Base-by-base conservation (phyloP, 768 basidiomycete genomes). In the Psilocybe tampanensis region DNA sequence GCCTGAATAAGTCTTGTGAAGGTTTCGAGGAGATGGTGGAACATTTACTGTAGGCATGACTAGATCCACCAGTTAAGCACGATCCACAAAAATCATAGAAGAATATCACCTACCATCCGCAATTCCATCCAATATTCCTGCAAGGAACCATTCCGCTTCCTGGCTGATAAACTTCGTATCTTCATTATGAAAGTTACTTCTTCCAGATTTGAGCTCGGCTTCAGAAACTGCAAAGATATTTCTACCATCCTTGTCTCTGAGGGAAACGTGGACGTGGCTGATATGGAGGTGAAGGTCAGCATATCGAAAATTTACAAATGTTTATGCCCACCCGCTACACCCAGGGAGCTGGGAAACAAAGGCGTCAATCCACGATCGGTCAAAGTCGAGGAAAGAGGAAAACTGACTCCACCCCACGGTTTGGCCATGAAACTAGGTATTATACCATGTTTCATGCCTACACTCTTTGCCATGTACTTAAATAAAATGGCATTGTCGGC, bases 371-470 rank as follows among this genome's bases (percentile, higher is more conserved):
- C 11, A 22, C 5, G n/a, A 17, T 22, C 41, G 2, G 22, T 1
- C 24, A 17, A 21, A 22, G 8, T 34, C 11, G n/a, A 3, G 50
- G 1, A 44, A 8, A 36, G n/a, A 36, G 41, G 17, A 53, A 32
- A 12, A 76, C 89, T 67, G 66, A 95, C 94, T 66, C 93, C 87
- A 29, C 87, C 88, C 91, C 93, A 97, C 22, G 95, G 95, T 66
- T 98, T 98, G 0, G 95, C 95, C 96, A 98, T 98, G 74, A 99
- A 99, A 58, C 93, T 96, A 1, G 97, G 96, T 36, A 94, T 83
- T 54, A 99, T 79, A 8, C 90, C 91, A 61, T 90, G 80, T 68
- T 88, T 85, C 82, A 97, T 91, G 0, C 96, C 96, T 2, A 96
- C 74, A 57, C 93, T 93, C 79, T 98, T 98, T 2, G 93, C 91